Evolutionary conservation across 176 grass and related monocot species (phyloP), one percentile per base, ranked within the genome.

Genomic region (Cocos nucifera): DNA sequence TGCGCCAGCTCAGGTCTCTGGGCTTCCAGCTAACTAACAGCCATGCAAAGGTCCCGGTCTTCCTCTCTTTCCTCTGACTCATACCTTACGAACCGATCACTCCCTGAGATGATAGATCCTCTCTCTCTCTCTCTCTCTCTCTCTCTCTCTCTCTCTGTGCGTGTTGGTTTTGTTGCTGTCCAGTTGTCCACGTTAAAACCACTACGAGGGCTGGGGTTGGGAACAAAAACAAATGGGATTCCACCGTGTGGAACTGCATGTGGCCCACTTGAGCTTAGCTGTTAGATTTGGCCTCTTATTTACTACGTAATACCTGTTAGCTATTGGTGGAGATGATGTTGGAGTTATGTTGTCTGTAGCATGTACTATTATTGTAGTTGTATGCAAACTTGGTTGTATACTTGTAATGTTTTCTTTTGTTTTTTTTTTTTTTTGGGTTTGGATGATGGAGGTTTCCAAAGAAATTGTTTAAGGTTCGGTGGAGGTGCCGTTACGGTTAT

Each of bases 121-220:
- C 72, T 73, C 62, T 58, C 55, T 58, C 67, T 65, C 53, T 19
- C 57, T 69, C 70, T 27, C 57, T 69, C 70, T 27, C 5, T 69
- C 70, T 27, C 5, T 58, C 55, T 58, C 67, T 65, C 53, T 19
- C 57, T 69, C 70, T 27, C 0, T 70, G 51, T 72, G 3, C 7
- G 17, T 8, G 2, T 35, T 3, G 17, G 24, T 60, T 17, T 32
- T 16, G 22, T 28, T 22, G 39, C 72, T 67, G 69, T 77, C 64
- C 83, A 83, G 80, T 81, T 87, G 79, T 79, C 88, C 88, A 92
- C 80, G 88, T 84, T 87, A 69, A 21, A 50, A 68, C 21, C 82
- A 86, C 67, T 77, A 79, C 72, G 69, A 49, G 48, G 15, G n/a
- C 78, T 70, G 65, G 59, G 59, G 81, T 64, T 56, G 65, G 73